A percentile compares a stretch with the other conserved stretches of the same genome.
Evolutionary conservation across 306 rosid species (phyloP).

Genomic region (Vigna mungo): DNA sequence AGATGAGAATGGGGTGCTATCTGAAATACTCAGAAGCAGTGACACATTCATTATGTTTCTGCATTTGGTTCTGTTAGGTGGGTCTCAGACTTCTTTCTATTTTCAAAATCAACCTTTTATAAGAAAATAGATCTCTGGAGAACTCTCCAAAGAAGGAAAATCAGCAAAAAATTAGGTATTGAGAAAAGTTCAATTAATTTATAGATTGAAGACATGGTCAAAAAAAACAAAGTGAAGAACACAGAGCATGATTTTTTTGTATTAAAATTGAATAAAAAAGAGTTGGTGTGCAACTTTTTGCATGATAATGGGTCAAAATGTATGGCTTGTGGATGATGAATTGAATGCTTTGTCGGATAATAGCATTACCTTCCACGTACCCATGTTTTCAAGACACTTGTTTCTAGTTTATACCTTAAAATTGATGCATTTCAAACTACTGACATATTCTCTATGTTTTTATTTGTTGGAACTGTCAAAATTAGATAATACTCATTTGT

Average conservation of each 20-base stretch:
- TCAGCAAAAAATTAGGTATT: neutral
- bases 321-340: neutral
- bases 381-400: too few species aligned
- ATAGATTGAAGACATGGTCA: neutral
- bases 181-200: neutral
- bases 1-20: neutral
- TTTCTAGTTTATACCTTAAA: too few species aligned
- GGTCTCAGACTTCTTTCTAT: neutral
- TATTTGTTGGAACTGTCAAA: too few species aligned
- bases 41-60: constrained; percentile 26
- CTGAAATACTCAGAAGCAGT: constrained; percentile 8
- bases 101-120: neutral
- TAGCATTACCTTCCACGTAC: too few species aligned
- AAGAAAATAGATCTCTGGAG: neutral
- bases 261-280: constrained; percentile 2
- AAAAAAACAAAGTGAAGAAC: neutral
- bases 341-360: too few species aligned
- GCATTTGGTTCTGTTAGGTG: constrained; percentile 29
- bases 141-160: neutral
- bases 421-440: too few species aligned
- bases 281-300: constrained; percentile 1
- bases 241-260: neutral
- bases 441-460: too few species aligned
- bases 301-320: constrained; percentile 4
- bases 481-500: too few species aligned